These are phyloP conservation scores for Solanum aculeatissimum DNA, from an alignment of 305 asterid species.

Conservation along the genomic window DNA sequence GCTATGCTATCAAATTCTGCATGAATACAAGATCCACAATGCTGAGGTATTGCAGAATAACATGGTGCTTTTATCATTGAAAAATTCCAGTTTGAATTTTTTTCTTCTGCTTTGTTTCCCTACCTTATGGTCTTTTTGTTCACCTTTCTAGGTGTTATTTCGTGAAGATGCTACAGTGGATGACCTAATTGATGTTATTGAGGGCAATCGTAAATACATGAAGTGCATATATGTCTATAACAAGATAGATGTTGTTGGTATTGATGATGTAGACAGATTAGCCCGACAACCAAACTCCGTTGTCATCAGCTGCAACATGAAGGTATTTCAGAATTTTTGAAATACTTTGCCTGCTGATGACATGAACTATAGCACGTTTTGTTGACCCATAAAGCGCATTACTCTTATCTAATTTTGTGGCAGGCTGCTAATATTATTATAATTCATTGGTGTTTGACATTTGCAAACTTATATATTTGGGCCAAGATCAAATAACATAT, in stretches of 20 bases:
- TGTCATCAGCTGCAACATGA: constrained; percentile 88
- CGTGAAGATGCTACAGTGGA: constrained; percentile 99
- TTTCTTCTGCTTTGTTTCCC: neutral
- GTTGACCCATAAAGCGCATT: neutral
- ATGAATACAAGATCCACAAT: constrained; percentile 95
- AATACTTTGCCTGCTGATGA: neutral
- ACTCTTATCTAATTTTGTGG: neutral
- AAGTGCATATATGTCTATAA: constrained; percentile 94
- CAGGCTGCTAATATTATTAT: neutral
- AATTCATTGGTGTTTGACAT: neutral
- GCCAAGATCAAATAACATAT: neutral
- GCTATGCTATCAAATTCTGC: constrained; percentile 94
- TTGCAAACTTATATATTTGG: neutral
- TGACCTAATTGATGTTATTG: constrained; percentile 94
- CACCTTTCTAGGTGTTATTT: constrained; percentile 53
- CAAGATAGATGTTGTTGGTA: constrained; percentile 96
- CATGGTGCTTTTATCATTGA: neutral
- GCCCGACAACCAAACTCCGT: constrained; percentile 86
- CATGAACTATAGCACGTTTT: neutral
- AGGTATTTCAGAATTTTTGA: constrained; percentile 28
- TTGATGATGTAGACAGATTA: constrained; percentile 94
- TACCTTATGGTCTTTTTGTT: neutral
- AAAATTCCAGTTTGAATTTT: neutral
- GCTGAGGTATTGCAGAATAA: constrained; percentile 62
- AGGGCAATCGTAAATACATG: constrained; percentile 96